These are phyloP conservation scores for Fusarium fracticaudum DNA, from an alignment of 2,329 filamentous ascomycete species.

Conservation along the genomic window DNA sequence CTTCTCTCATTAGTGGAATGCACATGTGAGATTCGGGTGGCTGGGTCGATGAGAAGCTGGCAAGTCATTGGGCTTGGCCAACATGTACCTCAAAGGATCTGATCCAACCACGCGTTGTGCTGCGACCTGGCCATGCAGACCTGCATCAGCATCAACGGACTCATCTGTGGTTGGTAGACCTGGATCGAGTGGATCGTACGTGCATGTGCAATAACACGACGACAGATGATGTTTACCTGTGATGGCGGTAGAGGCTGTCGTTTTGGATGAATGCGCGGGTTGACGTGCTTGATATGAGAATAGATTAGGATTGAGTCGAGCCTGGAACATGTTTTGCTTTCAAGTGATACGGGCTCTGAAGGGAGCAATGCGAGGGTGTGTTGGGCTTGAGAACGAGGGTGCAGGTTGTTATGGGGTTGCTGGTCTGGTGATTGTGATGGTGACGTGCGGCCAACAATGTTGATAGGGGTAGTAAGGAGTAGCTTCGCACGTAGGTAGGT, in stretches of 20 bases:
- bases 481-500: not conserved
- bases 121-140: constrained; percentile 36
- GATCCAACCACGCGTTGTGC: constrained; percentile 30
- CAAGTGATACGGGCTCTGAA: constrained; percentile 6
- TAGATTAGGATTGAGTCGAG: not conserved
- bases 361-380: constrained; percentile 22
- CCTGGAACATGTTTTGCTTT: not conserved
- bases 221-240: constrained; percentile 2
- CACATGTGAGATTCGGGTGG: constrained; percentile 35
- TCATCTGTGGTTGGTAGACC: constrained; percentile 22
- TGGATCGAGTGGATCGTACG: constrained; percentile 31
- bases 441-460: constrained; percentile 15
- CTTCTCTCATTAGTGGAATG: constrained; percentile 33
- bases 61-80: constrained; percentile 18
- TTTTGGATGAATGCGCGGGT: not conserved
- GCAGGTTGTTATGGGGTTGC: constrained; percentile 16
- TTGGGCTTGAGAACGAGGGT: constrained; percentile 2
- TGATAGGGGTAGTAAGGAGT: not conserved
- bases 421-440: constrained; percentile 35
- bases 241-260: not conserved
- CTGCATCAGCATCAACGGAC: constrained; percentile 29
- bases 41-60: constrained; percentile 16
- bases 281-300: not conserved
- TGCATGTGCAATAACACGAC: constrained; percentile 24
- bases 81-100: constrained; percentile 33